phyloP scores from a whole-genome alignment of 176 grass and related monocot genomes.

The Aegilops tauschii region DNA sequence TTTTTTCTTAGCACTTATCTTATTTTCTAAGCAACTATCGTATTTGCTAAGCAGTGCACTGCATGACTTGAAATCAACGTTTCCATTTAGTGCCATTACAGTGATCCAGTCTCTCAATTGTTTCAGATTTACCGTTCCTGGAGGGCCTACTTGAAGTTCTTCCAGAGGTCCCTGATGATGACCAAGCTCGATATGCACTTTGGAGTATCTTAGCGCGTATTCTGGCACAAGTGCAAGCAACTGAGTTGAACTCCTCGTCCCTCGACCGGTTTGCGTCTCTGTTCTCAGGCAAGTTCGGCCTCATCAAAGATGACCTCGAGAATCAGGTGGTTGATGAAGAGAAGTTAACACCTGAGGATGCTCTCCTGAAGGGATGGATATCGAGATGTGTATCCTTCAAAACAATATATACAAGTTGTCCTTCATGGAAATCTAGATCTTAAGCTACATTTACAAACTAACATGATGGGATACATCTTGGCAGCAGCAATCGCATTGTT shows the following conservation, averaged over 20 bases:
- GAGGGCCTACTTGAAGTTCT: constrained; percentile 70
- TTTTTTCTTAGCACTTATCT: neutral
- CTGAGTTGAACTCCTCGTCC: constrained; percentile 28
- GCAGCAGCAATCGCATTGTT: neutral
- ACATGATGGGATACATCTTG: neutral
- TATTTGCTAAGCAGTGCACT: constrained; percentile 17
- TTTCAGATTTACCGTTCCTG: constrained; percentile 68
- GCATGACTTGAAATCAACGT: constrained; percentile 26
- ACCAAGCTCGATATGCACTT: constrained; percentile 59
- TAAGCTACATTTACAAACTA: constrained; percentile 9
- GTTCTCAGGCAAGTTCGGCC: constrained; percentile 52
- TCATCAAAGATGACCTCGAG: constrained; percentile 68
- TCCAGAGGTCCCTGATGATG: constrained; percentile 62
- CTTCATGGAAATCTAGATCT: constrained; percentile 9
- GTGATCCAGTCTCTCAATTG: neutral
- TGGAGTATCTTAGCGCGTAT: constrained; percentile 69
- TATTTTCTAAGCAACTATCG: neutral
- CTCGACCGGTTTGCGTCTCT: constrained; percentile 45
- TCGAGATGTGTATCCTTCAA: constrained; percentile 71
- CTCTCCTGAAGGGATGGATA: constrained; percentile 40
- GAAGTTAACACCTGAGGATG: constrained; percentile 29
- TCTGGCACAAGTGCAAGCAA: constrained; percentile 36
- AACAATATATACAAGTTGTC: neutral
- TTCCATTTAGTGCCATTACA: constrained; percentile 19
- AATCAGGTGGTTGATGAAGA: constrained; percentile 40